A percentile compares a stretch with the other conserved stretches of the same genome.
Conservation (phyloP, 768 basidiomycete species). For the Porpolomopsis calyptriformis region DNA sequence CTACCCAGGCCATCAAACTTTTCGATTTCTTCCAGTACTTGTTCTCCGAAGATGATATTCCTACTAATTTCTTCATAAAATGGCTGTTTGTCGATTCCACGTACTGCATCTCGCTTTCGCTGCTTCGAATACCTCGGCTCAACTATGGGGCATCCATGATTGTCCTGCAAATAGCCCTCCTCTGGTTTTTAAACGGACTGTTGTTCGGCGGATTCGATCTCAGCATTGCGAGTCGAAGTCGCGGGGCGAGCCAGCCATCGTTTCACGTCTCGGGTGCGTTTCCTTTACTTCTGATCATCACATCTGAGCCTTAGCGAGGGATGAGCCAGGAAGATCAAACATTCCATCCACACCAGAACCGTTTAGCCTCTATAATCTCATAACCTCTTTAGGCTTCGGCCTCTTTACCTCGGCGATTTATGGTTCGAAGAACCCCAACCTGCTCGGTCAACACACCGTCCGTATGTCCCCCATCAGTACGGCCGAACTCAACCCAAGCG, state of each 20-base stretch:
- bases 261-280: slow-evolving; percentile 23
- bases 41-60: slow-evolving; percentile 33
- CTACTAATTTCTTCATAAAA: slow-evolving; percentile 39
- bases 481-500: slow-evolving; percentile 75
- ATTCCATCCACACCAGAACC: slow-evolving; percentile 34
- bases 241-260: slow-evolving; percentile 9
- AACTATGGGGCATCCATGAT: slow-evolving; percentile 56
- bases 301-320: neutral
- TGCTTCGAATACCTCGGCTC: slow-evolving; percentile 65
- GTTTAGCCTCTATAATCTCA: slow-evolving; percentile 37
- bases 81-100: slow-evolving; percentile 65
- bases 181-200: slow-evolving; percentile 58
- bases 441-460: slow-evolving; percentile 83
- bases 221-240: slow-evolving; percentile 26
- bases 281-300: neutral
- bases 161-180: slow-evolving; percentile 45
- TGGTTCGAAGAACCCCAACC: slow-evolving; percentile 42
- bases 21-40: slow-evolving; percentile 57
- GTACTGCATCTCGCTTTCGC: slow-evolving; percentile 45
- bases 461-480: slow-evolving; percentile 91
- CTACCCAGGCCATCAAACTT: slow-evolving; percentile 58
- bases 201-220: slow-evolving; percentile 64
- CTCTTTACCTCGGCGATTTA: slow-evolving; percentile 30
- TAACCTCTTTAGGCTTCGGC: slow-evolving; percentile 42
- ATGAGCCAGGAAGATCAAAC: slow-evolving; percentile 23